Percentiles rank a stretch among this genome's conserved stretches.
phyloP scores from a whole-genome alignment of 2,329 filamentous ascomycete species.

The Pseudofabraea citricarpa region DNA sequence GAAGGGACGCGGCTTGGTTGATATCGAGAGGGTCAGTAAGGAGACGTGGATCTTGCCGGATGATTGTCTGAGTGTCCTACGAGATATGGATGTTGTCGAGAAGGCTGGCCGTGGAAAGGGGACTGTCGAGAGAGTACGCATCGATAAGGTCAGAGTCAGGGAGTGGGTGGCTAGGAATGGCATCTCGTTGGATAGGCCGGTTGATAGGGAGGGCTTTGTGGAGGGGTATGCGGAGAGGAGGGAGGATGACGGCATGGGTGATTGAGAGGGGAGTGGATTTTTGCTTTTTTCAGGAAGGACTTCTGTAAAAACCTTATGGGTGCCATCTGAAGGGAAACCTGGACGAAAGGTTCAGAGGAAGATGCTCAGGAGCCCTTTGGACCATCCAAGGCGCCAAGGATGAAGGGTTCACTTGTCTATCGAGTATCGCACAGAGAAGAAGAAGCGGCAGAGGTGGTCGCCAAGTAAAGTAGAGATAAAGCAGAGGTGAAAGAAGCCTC shows the following conservation, averaged over 20 bases:
- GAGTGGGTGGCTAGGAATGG: conserved; percentile 66
- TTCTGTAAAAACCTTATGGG: too few species aligned
- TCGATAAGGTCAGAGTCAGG: conserved; percentile 47
- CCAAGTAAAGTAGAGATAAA: too few species aligned
- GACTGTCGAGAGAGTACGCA: conserved; percentile 41
- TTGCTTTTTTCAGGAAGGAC: too few species aligned
- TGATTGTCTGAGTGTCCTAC: conserved; percentile 73
- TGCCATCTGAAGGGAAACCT: background rate
- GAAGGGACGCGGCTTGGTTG: conserved; percentile 40
- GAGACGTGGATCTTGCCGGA: conserved; percentile 81
- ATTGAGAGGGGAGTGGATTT: conserved; percentile 3
- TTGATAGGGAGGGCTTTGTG: conserved; percentile 71
- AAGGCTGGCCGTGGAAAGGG: conserved; percentile 43
- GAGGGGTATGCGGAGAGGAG: conserved; percentile 56
- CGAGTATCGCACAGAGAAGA: too few species aligned
- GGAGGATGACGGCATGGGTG: conserved; percentile 29
- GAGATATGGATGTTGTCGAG: conserved; percentile 72
- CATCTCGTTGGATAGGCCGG: conserved; percentile 63
- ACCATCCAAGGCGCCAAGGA: too few species aligned
- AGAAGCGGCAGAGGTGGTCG: too few species aligned
- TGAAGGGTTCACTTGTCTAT: too few species aligned
- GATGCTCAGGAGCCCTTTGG: too few species aligned
- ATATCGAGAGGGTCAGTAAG: conserved; percentile 66
- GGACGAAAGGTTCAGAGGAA: background rate
- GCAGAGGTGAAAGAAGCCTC: too few species aligned